phyloP scores from a whole-genome alignment of 2,329 filamentous ascomycete species.

The Didymellaceae sp. region DNA sequence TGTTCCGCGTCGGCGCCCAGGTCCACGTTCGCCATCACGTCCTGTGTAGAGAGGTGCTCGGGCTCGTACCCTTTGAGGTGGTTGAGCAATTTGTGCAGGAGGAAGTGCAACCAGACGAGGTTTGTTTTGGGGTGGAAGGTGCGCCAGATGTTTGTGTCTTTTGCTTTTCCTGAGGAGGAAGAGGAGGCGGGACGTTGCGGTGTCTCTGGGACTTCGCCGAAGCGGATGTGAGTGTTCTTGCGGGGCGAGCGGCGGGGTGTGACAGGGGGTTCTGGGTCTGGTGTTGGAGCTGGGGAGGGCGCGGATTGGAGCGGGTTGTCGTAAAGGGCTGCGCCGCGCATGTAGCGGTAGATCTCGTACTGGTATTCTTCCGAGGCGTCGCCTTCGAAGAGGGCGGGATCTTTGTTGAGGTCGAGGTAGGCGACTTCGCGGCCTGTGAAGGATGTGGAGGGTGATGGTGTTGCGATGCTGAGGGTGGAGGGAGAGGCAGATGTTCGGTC shows the following conservation, averaged over 20 bases:
- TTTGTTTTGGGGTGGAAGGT: constrained; percentile 67
- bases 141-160: constrained; percentile 51
- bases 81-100: constrained; percentile 62
- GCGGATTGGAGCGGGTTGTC: constrained; percentile 49
- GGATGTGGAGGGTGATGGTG: not conserved
- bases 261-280: not conserved
- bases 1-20: constrained; percentile 15
- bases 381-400: constrained; percentile 54
- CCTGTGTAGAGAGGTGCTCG: constrained; percentile 12
- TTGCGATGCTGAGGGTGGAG: constrained; percentile 7
- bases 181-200: constrained; percentile 3
- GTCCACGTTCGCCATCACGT: constrained; percentile 25
- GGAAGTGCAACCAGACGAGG: constrained; percentile 67
- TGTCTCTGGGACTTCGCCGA: constrained; percentile 19
- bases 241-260: constrained; percentile 33
- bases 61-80: constrained; percentile 43
- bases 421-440: constrained; percentile 42
- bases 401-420: constrained; percentile 55
- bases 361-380: constrained; percentile 59
- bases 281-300: constrained; percentile 12
- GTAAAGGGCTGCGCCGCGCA: constrained; percentile 55
- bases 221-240: constrained; percentile 40
- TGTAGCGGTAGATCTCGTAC: constrained; percentile 63
- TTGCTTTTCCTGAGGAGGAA: not conserved
- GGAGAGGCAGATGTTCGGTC: constrained; percentile 17